Evolutionary conservation across 495 filamentous ascomycete species (phyloP), one percentile per base, ranked within the genome.

Genomic region (Letharia columbiana): DNA sequence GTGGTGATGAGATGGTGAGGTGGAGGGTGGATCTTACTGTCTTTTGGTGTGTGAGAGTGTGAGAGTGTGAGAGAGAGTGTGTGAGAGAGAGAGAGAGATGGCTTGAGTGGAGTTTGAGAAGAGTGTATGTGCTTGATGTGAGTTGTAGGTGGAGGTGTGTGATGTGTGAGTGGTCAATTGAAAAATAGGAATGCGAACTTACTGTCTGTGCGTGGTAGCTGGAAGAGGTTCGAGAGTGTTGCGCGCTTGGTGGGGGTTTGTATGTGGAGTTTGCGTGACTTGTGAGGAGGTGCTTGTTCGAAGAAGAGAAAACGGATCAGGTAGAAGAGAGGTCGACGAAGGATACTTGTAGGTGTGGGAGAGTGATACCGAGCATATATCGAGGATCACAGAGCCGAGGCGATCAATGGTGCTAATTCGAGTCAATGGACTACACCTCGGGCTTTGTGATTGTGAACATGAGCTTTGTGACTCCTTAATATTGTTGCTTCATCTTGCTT

Each of bases 401-500:
- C 9, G 20, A 7, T 23, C 20, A 50, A 7, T 20, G 44, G 44
- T 47, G 4, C 3, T 20, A 1, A 23, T 20, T 23, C 20, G 45
- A 49, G 0, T 49, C 20, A 28, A 31, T 50, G 20, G 23, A 28
- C 23, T 23, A 20, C 15, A 23, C 8, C 8, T 28, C 11, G 7
- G 49, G n/a, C 31, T 56, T 56, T 56, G 52, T 56, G 13, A 35
- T 2, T 52, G 23, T 1, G 20, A 10, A 15, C 20, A 13, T 12
- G n/a, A n/a, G 18, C 52, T 56, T 56, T 56, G 52, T 56, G 31
- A 31, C 1, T 0, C 12, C 52, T 56, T 56, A 8, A 13, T 56
- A 56, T 56, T 56, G 52, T 56, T 56, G 52, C 31, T 35, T 56
- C 52, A 18, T 56, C 31, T 6, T 28, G 31, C 52, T 56, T 56